Evolutionary conservation across 2,329 filamentous ascomycete genomes (phyloP).

Genomic region (Colletotrichum liriopes): DNA sequence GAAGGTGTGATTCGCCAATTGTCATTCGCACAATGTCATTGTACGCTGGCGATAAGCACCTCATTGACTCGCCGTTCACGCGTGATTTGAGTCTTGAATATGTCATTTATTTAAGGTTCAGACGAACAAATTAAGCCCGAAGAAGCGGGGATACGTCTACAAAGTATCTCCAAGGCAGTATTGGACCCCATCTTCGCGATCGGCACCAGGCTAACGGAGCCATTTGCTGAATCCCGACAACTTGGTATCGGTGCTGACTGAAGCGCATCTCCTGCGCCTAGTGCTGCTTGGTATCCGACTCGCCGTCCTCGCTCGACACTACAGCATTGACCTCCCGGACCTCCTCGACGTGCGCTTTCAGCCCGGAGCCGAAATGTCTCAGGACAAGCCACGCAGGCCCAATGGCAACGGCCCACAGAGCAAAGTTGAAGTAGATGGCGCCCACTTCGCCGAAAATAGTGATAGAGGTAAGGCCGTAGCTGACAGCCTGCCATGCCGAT

Average conservation of each 20-base stretch:
- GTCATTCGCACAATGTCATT: neutral
- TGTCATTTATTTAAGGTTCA: neutral
- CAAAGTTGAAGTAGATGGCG: conserved; percentile 80
- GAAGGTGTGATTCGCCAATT: neutral
- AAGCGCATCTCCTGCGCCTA: neutral
- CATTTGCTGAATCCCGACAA: conserved; percentile 5
- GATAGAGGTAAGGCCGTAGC: conserved; percentile 77
- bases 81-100: too few species aligned
- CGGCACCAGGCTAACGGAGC: neutral
- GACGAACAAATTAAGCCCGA: neutral
- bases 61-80: neutral
- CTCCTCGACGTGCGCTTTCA: neutral
- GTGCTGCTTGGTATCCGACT: conserved; percentile 32
- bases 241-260: neutral
- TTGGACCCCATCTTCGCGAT: neutral
- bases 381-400: conserved; percentile 78
- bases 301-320: conserved; percentile 41
- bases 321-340: conserved; percentile 14
- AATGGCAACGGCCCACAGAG: conserved; percentile 75
- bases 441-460: conserved; percentile 76
- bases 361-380: conserved; percentile 63
- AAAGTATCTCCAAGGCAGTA: neutral
- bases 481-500: conserved; percentile 81
- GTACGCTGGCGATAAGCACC: neutral
- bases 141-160: neutral